These are phyloP conservation scores for Friedmanniomyces simplex DNA, from an alignment of 495 filamentous ascomycete species.

Conservation along the genomic window DNA sequence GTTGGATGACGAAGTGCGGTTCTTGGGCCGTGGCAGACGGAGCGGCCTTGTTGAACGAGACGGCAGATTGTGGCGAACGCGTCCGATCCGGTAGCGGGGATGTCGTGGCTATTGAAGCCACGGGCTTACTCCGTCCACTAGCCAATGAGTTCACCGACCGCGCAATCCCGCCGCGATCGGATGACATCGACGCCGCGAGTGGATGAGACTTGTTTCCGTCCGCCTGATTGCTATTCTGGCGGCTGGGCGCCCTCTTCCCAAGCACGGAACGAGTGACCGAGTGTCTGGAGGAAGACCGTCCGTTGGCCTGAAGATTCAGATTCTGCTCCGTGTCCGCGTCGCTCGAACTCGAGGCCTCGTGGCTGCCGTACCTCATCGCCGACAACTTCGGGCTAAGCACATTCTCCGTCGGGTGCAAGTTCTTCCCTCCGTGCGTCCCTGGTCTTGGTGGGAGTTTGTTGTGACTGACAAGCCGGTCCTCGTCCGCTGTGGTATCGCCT, in stretches of 20 bases:
- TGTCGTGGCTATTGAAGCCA: constrained; percentile 2
- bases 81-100: constrained; percentile 7
- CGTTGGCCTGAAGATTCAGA: constrained; percentile 29
- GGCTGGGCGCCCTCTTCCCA: constrained; percentile 24
- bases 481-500: constrained; percentile 78
- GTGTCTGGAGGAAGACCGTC: constrained; percentile 41
- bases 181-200: constrained; percentile 14
- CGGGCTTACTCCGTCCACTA: background rate
- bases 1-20: constrained; percentile 7
- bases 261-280: constrained; percentile 36
- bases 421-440: constrained; percentile 76
- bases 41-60: constrained; percentile 1
- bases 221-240: constrained; percentile 19
- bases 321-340: constrained; percentile 53
- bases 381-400: constrained; percentile 55
- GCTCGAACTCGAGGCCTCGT: constrained; percentile 47
- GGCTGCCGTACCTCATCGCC: constrained; percentile 28
- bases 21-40: background rate
- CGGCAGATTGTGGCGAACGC: constrained; percentile 7
- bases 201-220: constrained; percentile 9
- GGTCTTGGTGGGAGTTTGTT: constrained; percentile 61
- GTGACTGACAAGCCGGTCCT: constrained; percentile 77
- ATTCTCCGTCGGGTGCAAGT: constrained; percentile 83
- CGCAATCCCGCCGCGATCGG: constrained; percentile 4
- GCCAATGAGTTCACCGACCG: constrained; percentile 6